These are phyloP conservation scores for Nyssa sinensis DNA, from an alignment of 148 eudicot species.

Conservation along the genomic window DNA sequence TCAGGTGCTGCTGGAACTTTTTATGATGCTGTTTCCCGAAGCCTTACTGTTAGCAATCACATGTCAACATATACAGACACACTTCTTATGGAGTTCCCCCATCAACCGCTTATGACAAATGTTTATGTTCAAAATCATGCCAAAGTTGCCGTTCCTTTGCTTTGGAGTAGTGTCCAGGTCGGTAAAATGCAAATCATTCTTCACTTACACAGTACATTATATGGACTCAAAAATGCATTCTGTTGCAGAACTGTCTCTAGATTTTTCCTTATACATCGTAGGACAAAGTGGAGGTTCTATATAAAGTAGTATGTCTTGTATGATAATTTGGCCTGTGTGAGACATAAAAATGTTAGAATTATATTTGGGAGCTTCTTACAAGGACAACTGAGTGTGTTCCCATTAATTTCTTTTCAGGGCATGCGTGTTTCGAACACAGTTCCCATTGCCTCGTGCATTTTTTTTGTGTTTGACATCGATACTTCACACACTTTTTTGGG, in stretches of 20 bases:
- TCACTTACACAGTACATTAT: slow-evolving; percentile 1
- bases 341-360: not conserved
- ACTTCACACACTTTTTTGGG: too few relatives aligned
- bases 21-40: slow-evolving; percentile 86
- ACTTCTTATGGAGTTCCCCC: slow-evolving; percentile 81
- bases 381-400: not conserved
- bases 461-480: too few relatives aligned
- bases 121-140: slow-evolving; percentile 73
- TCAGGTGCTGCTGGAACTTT: slow-evolving; percentile 98
- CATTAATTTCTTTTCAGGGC: not conserved
- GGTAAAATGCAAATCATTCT: slow-evolving; percentile 17
- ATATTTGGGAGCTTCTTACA: not conserved
- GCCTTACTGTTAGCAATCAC: slow-evolving; percentile 79
- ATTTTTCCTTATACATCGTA: not conserved
- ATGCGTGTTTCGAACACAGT: not conserved
- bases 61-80: slow-evolving; percentile 80
- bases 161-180: slow-evolving; percentile 98
- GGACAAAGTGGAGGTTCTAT: not conserved
- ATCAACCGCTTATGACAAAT: slow-evolving; percentile 94
- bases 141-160: slow-evolving; percentile 86
- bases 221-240: not conserved
- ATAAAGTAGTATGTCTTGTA: not conserved
- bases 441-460: not conserved
- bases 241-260: not conserved
- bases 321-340: not conserved